These are phyloP conservation scores for Craterostigma plantagineum DNA, from an alignment of 257 asterid species.

Conservation along the genomic window DNA sequence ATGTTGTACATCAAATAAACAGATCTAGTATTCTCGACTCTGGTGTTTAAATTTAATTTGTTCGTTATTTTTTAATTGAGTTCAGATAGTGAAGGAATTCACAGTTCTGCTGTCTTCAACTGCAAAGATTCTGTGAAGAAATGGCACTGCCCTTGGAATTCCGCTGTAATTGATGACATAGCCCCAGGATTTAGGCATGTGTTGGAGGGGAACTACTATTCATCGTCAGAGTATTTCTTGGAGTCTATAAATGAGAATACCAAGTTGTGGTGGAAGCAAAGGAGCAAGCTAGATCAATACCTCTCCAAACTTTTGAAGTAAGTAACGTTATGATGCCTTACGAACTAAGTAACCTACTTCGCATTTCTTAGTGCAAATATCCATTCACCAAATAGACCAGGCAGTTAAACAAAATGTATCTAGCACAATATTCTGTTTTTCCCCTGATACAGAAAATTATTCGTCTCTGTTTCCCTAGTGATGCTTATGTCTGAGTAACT, in stretches of 20 bases:
- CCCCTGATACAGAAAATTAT: too few relatives aligned
- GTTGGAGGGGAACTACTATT: conserved; percentile 54
- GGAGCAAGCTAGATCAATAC: conserved; percentile 58
- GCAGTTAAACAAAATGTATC: too few relatives aligned
- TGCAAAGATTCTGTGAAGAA: conserved; percentile 32
- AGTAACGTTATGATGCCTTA: too few relatives aligned
- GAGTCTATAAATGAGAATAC: conserved; percentile 35
- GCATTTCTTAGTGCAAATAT: too few relatives aligned
- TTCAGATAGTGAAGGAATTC: conserved; percentile 24
- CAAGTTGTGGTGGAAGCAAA: conserved; percentile 68
- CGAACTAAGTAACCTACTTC: too few relatives aligned
- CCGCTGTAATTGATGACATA: conserved; percentile 52
- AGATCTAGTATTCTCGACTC: neutral
- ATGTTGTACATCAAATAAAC: neutral
- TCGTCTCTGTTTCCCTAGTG: too few relatives aligned
- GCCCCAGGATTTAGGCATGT: conserved; percentile 68
- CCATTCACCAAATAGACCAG: too few relatives aligned
- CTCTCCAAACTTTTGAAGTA: conserved; percentile 61
- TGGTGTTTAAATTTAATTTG: conserved; percentile 9
- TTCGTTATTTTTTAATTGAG: conserved; percentile 19
- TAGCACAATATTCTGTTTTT: too few relatives aligned
- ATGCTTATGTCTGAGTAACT: too few relatives aligned
- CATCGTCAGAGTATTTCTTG: conserved; percentile 39
- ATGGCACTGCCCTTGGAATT: conserved; percentile 90
- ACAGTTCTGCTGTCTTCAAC: conserved; percentile 23